Evolutionary conservation across 495 filamentous ascomycete species (phyloP), one percentile per base, ranked within the genome.

Genomic region (Aspergillus steynii): DNA sequence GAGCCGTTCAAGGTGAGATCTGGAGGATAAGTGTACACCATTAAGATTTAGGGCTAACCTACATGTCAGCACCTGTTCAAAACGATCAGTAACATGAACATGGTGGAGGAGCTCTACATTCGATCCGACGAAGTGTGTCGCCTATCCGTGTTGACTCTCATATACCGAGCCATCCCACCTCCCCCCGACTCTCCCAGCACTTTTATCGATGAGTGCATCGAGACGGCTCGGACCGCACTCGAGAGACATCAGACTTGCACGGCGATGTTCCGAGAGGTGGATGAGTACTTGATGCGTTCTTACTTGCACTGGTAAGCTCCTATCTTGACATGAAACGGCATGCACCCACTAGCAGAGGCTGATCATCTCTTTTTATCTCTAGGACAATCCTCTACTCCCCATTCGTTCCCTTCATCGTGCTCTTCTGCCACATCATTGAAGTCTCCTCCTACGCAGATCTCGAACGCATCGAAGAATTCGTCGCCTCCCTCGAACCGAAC

Each of bases 401-500:
- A 3, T 89, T 90, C 65, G 82, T 86, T 45, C 88, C 87, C 0
- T 86, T 88, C 67, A 87, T 88, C 53, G 84, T 90, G 2, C 76
- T 90, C 4, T 90, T 90, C 77, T 89, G 87, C 76, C 82, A 89
- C 61, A 79, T 85, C 4, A 83, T 90, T 59, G 81, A 84, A 66
- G 66, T 68, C 9, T 75, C 70, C 49, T 67, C 71, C 42, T 50
- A 65, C 27, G 67, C 70, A 15, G 86, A 89, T 59, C 75, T 88
- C 4, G 50, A 66, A 26, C 76, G 76, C 0, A 78, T 90, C 1
- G 77, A 79, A 34, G 77, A 80, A 7, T 90, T 90, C 62, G 79
- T 85, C 50, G 68, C 71, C 7, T 86, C 85, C 28, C 79, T 90
- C 5, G 73, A 78, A 53, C 77, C 82, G 0, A 75, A 80, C 25